phyloP scores from a whole-genome alignment of 2,329 filamentous ascomycete species.

The Scopulariopsis brevicaulis region DNA sequence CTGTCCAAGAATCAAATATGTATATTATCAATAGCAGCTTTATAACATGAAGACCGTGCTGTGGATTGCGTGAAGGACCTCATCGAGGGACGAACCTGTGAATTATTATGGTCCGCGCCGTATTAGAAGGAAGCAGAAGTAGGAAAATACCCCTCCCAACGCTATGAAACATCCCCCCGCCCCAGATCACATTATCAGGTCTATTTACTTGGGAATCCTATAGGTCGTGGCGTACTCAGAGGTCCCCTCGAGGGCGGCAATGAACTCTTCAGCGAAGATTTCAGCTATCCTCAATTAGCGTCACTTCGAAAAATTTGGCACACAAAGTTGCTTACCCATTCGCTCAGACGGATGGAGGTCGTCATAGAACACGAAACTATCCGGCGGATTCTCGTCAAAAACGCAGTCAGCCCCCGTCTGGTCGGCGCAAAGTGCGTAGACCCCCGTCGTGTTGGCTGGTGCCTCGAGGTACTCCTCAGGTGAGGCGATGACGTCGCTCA shows the following conservation, averaged over 20 bases:
- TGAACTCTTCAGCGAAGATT: background rate
- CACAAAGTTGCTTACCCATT: constrained; percentile 23
- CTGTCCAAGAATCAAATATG: too few relatives aligned
- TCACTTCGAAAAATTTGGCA: too few relatives aligned
- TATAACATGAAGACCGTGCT: too few relatives aligned
- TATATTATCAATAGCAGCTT: too few relatives aligned
- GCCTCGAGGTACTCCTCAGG: constrained; percentile 50
- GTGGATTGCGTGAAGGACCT: too few relatives aligned
- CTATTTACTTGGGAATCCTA: background rate
- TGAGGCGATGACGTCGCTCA: constrained; percentile 52
- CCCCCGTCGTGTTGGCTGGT: constrained; percentile 50
- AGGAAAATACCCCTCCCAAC: too few relatives aligned
- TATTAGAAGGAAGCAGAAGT: too few relatives aligned
- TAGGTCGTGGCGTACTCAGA: background rate
- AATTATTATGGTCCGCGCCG: too few relatives aligned
- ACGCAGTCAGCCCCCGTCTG: constrained; percentile 19
- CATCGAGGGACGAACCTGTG: too few relatives aligned
- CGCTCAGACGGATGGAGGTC: constrained; percentile 60
- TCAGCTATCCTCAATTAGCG: background rate
- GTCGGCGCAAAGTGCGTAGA: constrained; percentile 38
- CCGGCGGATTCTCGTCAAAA: constrained; percentile 25
- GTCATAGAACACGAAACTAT: constrained; percentile 58
- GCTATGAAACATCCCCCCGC: too few relatives aligned
- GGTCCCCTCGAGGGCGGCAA: background rate
- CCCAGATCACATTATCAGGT: too few relatives aligned